phyloP scores from a whole-genome alignment of 352 stramenopile species.

The Phytopythium boreale region DNA sequence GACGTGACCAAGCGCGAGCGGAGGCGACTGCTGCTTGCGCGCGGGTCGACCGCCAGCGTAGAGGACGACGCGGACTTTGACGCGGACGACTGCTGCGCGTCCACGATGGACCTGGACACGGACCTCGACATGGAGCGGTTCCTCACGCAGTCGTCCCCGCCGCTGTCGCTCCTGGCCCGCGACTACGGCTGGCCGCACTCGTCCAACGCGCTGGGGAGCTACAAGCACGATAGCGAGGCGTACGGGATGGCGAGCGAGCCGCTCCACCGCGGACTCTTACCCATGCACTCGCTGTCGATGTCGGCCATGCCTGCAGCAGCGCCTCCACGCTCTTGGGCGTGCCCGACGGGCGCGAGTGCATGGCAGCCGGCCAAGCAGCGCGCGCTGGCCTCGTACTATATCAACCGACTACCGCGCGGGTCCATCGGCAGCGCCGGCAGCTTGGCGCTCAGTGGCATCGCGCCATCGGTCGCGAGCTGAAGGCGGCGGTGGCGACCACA shows the following conservation, averaged over 20 bases:
- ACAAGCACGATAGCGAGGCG: not conserved
- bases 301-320: not conserved
- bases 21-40: not conserved
- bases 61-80: not conserved
- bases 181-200: constrained; percentile 3
- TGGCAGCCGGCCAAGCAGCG: constrained; percentile 10
- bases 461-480: constrained; percentile 6
- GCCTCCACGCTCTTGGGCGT: not conserved
- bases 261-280: not conserved
- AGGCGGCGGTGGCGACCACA: not conserved
- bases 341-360: not conserved
- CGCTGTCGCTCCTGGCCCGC: not conserved
- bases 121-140: constrained; percentile 12
- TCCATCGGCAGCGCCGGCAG: not conserved
- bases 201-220: not conserved
- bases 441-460: not conserved
- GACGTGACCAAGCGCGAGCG: not conserved
- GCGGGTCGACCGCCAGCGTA: not conserved
- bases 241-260: not conserved
- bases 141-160: constrained; percentile 7
- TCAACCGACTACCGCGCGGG: not conserved
- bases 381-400: constrained; percentile 8
- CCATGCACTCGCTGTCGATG: constrained; percentile 1
- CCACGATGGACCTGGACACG: constrained; percentile 10
- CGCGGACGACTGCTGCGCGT: constrained; percentile 6